A percentile compares a stretch with the other conserved stretches of the same genome.
Conservation (phyloP, 2,329 filamentous ascomycete genomes). For the Trichoderma asperellum region DNA sequence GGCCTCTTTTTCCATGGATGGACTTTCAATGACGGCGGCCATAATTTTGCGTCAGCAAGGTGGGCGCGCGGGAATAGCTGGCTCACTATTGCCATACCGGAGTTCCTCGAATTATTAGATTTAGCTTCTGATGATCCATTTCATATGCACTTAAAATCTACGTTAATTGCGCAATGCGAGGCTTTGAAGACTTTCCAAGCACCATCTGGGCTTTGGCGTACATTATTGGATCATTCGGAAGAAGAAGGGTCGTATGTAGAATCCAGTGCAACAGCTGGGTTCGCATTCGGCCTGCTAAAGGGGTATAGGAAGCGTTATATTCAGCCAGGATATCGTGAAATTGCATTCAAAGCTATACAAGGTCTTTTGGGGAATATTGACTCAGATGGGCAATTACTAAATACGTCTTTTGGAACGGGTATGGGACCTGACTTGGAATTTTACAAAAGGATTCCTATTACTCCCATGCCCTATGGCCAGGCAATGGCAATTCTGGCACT, state of each 20-base stretch:
- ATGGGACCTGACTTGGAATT: constrained; percentile 19
- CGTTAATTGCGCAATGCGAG: constrained; percentile 5
- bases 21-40: constrained; percentile 17
- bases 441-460: constrained; percentile 20
- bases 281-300: constrained; percentile 15
- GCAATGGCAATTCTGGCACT: constrained; percentile 20
- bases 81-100: constrained; percentile 19
- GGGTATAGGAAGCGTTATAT: constrained; percentile 6
- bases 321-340: neutral
- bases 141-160: constrained; percentile 2
- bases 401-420: constrained; percentile 17
- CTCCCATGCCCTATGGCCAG: constrained; percentile 18
- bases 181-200: constrained; percentile 7
- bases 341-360: constrained; percentile 13
- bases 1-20: constrained; percentile 23
- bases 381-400: constrained; percentile 2
- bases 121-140: constrained; percentile 6
- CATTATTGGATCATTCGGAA: constrained; percentile 10
- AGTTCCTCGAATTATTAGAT: constrained; percentile 16
- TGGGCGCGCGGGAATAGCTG: constrained; percentile 24
- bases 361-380: neutral
- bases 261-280: constrained; percentile 20
- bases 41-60: constrained; percentile 11
- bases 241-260: constrained; percentile 15
- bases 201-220: constrained; percentile 12